Evolutionary conservation across 495 filamentous ascomycete genomes (phyloP).

Genomic region (Cenococcum geophilum): DNA sequence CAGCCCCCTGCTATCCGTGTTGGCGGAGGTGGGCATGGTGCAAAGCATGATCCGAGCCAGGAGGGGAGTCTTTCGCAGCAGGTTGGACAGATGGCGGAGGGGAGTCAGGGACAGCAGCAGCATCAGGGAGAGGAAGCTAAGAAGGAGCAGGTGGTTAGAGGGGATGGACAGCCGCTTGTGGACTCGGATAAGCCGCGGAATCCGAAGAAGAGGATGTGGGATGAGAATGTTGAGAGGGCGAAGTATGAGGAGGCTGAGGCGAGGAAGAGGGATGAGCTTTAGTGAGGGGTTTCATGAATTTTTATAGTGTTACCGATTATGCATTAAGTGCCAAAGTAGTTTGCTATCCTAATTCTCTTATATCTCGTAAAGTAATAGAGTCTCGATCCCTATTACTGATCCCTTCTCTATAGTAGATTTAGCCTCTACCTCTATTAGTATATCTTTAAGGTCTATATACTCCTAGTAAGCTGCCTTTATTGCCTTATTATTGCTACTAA

Average conservation of each 20-base stretch:
- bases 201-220: constrained; percentile 81
- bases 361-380: too few species aligned
- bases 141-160: constrained; percentile 35
- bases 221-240: constrained; percentile 47
- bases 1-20: constrained; percentile 35
- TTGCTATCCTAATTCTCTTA: too few species aligned
- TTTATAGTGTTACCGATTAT: too few species aligned
- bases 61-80: constrained; percentile 47
- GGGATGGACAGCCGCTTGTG: constrained; percentile 39
- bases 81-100: constrained; percentile 51
- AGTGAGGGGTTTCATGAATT: too few species aligned
- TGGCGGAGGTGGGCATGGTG: constrained; percentile 41
- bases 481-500: too few species aligned
- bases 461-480: too few species aligned
- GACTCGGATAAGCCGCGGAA: constrained; percentile 48
- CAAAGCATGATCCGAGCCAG: constrained; percentile 35
- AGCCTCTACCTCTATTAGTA: too few species aligned
- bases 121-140: constrained; percentile 22
- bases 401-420: too few species aligned
- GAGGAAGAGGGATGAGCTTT: constrained; percentile 50
- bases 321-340: too few species aligned
- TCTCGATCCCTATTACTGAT: too few species aligned
- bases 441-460: too few species aligned
- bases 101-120: constrained; percentile 39
- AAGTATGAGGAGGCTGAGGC: constrained; percentile 30